Base-by-base conservation (phyloP, 805 yeast species). In the Wickerhamiella dianesei region DNA sequence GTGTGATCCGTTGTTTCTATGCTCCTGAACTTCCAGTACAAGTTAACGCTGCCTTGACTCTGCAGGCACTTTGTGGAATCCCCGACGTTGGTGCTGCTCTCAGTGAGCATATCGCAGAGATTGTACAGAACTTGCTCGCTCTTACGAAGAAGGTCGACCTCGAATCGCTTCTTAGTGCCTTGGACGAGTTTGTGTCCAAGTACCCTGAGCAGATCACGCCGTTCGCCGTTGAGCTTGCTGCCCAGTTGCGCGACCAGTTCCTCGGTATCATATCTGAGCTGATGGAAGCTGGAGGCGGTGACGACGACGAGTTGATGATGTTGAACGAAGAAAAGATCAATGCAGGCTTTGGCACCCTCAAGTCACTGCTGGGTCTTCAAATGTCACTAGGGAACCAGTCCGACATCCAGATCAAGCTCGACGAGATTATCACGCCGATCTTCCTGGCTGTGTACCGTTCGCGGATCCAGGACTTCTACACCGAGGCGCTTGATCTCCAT, bases 161-260 rank as follows among this genome's bases (percentile, higher is more conserved):
- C 48, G 98, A 92, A 59, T 75, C 87, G 1, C 73, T 92, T 22
- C 77, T 94, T 19, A 82, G 81, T 20, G 95, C 89, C 4, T 86
- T 89, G 81, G 97, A 89, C 68, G 96, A 88, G 57, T 81, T 92
- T 60, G 96, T 89, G 25, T 96, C 88, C 59, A 77, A 75, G 49
- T 92, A 82, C 64, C 74, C 94, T 3, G 83, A 80, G 53, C 94
- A 89, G 63, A 70, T 89, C 55, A 92, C 87, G 50, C 97, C 98
- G 16, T 89, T 84, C 62, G 89, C 94, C 36, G 70, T 77, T n/a
- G 80, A 81, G 48, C 64, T 82, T 47, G 76, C 77, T 60, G 64
- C 54, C 21, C 67, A 67, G 50, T 51, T 69, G 55, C 79, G 80
- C 14, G 76, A 77, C 44, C 96, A 89, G 59, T 85, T 88, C 58